Evolutionary conservation across 371 early-diverging fungal species (phyloP), one percentile per base, ranked within the genome.

Genomic region (Entomophthora muscae): DNA sequence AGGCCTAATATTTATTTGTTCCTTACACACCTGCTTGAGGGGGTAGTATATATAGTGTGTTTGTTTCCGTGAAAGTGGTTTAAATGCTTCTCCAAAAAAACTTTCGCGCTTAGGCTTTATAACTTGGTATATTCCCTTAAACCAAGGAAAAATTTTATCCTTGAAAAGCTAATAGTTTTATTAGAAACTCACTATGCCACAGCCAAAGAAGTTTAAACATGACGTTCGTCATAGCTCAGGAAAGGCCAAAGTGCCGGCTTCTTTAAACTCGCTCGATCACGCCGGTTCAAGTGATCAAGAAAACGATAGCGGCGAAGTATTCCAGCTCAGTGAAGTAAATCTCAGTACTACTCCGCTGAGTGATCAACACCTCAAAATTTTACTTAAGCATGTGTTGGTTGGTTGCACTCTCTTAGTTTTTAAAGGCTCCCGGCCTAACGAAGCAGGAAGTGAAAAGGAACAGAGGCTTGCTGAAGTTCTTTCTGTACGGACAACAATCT

Each of bases 371-470:
- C 42, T 61, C 21, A 30, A 32, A 33, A 61, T 24, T 3, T 24
- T 61, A 42, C 42, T 61, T n/a, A 61, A 61, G 30, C 61, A 61
- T 33, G 42, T 61, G 17, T 5, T 61, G 7, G 26, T 61, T n/a
- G 61, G 61, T 10, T 28, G 61, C 42, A 61, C 31, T 29, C 42
- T 23, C 12, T 42, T 2, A 13, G 61, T 61, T 7, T n/a, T 3
- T 7, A 61, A 61, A 33, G 13, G n/a, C 2, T n/a, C 31, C 27
- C 32, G 28, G 30, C 21, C 13, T 28, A 27, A 33, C 31, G 52
- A 51, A 33, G 53, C 51, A 23, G 30, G 1, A 33, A 10, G 63
- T 70, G 75, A 61, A 75, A 75, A 63, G 67, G 71, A 66, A 72
- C 67, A 66, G 74, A 75, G 26, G 71, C 71, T n/a, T 76, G 52